A percentile compares a stretch with the other conserved stretches of the same genome.
These are phyloP conservation scores for Cordyceps militaris DNA, from an alignment of 2,329 filamentous ascomycete species.

Conservation along the genomic window DNA sequence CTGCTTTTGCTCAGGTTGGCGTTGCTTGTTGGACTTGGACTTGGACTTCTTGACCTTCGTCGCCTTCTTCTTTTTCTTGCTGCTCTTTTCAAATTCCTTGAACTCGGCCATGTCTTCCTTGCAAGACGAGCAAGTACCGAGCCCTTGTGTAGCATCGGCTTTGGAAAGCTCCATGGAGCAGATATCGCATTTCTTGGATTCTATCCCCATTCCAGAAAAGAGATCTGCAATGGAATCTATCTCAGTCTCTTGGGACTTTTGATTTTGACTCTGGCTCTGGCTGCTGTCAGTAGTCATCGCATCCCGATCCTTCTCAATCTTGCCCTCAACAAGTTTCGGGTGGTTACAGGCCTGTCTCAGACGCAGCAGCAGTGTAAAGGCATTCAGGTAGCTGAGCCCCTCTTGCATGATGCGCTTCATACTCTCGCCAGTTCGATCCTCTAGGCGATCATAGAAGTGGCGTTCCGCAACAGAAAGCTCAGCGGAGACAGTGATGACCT, in stretches of 20 bases:
- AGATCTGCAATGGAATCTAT: constrained; percentile 80
- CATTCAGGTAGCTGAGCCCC: constrained; percentile 84
- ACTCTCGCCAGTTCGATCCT: constrained; percentile 76
- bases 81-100: constrained; percentile 30
- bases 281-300: constrained; percentile 60
- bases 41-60: constrained; percentile 20
- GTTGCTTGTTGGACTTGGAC: constrained; percentile 16
- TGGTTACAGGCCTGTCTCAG: constrained; percentile 94
- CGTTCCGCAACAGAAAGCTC: constrained; percentile 75
- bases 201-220: constrained; percentile 75
- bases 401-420: constrained; percentile 83
- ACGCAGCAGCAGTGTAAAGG: constrained; percentile 83
- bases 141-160: constrained; percentile 34
- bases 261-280: constrained; percentile 37
- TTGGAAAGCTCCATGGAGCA: constrained; percentile 63
- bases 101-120: constrained; percentile 64
- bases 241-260: constrained; percentile 52
- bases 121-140: constrained; percentile 64
- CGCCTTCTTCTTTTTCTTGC: constrained; percentile 33
- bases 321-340: constrained; percentile 76
- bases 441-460: constrained; percentile 77
- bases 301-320: constrained; percentile 82
- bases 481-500: constrained; percentile 72
- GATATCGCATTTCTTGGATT: constrained; percentile 72
- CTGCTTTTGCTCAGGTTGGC: constrained; percentile 5